Conservation (phyloP, 306 rosid genomes). For the Heteromeles arbutifolia region DNA sequence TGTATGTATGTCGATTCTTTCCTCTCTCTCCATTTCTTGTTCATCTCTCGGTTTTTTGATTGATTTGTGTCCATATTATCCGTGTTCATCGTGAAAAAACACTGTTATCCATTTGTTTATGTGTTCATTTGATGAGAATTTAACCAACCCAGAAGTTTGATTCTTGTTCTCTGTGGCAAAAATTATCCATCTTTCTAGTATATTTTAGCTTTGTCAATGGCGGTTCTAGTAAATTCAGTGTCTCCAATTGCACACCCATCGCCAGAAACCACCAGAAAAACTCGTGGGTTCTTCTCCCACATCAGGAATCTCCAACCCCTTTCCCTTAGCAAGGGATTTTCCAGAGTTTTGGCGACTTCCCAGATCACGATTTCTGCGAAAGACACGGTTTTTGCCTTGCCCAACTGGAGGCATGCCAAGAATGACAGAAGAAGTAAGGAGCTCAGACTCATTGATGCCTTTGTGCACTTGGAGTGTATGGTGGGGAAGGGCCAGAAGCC, state of each 20-base stretch:
- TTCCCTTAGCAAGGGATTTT: constrained; percentile 47
- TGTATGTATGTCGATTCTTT: not conserved
- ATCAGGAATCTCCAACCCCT: constrained; percentile 39
- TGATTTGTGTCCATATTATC: not conserved
- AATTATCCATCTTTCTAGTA: not conserved
- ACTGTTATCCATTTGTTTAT: not conserved
- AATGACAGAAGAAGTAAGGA: constrained; percentile 46
- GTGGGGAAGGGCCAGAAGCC: constrained; percentile 72
- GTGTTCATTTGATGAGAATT: not conserved
- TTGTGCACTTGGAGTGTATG: constrained; percentile 56
- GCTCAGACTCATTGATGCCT: constrained; percentile 51
- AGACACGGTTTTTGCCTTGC: constrained; percentile 51
- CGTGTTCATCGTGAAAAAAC: not conserved
- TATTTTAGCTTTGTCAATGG: constrained; percentile 30
- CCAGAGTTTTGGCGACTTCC: constrained; percentile 62
- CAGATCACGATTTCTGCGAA: constrained; percentile 53
- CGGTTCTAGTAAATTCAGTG: constrained; percentile 46
- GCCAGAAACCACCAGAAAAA: constrained; percentile 35
- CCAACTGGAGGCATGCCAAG: constrained; percentile 66
- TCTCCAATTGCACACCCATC: constrained; percentile 38
- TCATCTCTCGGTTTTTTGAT: not conserved
- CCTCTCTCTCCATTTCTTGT: not conserved
- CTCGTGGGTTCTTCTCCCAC: constrained; percentile 36
- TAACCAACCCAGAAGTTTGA: constrained; percentile 12
- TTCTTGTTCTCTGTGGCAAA: not conserved